These are phyloP conservation scores for Clavariopsis aquatica DNA, from an alignment of 495 filamentous ascomycete genomes.

Conservation along the genomic window DNA sequence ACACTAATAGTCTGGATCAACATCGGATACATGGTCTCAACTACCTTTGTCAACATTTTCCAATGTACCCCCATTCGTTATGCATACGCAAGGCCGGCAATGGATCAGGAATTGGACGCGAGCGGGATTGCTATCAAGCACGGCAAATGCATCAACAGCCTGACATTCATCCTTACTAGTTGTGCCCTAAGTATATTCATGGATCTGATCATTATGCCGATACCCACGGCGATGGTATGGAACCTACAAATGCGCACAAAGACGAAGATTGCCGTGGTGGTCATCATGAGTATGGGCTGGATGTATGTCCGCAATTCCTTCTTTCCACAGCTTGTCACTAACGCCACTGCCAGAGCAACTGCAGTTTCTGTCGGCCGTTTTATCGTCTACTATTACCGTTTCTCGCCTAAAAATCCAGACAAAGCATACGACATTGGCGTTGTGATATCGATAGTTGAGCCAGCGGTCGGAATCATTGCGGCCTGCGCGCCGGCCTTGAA, in stretches of 20 bases:
- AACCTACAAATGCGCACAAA: constrained; percentile 50
- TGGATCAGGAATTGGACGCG: constrained; percentile 34
- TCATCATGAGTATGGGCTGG: constrained; percentile 47
- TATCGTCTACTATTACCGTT: constrained; percentile 41
- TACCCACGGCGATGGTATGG: constrained; percentile 54
- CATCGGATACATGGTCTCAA: constrained; percentile 54
- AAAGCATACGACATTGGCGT: constrained; percentile 30
- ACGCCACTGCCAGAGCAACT: constrained; percentile 21
- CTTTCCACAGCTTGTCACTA: background rate
- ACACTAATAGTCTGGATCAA: constrained; percentile 47
- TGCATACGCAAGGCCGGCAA: constrained; percentile 14
- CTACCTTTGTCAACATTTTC: constrained; percentile 60
- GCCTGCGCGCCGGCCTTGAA: constrained; percentile 39
- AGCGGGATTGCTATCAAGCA: constrained; percentile 46
- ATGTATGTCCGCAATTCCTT: constrained; percentile 22
- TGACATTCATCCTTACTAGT: constrained; percentile 49
- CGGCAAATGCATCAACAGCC: constrained; percentile 50
- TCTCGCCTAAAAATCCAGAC: constrained; percentile 23
- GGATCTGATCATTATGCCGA: constrained; percentile 51
- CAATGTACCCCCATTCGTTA: constrained; percentile 56
- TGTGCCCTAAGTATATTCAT: constrained; percentile 52
- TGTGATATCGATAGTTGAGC: constrained; percentile 37
- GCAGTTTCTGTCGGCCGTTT: constrained; percentile 32
- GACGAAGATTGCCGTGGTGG: constrained; percentile 50
- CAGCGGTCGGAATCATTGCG: constrained; percentile 35